Evolutionary conservation across 139 green algal genomes (phyloP).

Genomic region (Chlamydomonas incerta): DNA sequence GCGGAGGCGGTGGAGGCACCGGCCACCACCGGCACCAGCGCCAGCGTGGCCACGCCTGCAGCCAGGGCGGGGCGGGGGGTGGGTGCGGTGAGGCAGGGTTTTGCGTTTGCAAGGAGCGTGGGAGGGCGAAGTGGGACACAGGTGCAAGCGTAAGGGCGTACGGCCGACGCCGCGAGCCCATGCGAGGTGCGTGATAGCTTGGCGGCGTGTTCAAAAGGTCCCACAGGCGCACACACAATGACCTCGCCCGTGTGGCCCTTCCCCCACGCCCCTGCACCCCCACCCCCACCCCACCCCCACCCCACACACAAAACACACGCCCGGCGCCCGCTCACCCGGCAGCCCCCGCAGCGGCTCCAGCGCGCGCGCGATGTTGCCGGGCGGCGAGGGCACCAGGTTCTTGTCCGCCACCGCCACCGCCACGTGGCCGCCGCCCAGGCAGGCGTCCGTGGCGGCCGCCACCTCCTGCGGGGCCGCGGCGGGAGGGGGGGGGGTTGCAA

Average conservation of each 20-base stretch:
- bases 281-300: too few relatives aligned
- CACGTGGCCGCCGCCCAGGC: conserved; percentile 36
- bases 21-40: conserved; percentile 23
- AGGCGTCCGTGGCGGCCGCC: conserved; percentile 45
- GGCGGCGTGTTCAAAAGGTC: too few relatives aligned
- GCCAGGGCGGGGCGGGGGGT: background rate
- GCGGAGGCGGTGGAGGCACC: background rate
- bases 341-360: conserved; percentile 41
- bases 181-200: too few relatives aligned
- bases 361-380: conserved; percentile 45
- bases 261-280: too few relatives aligned
- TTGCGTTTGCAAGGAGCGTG: too few relatives aligned
- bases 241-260: too few relatives aligned
- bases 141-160: too few relatives aligned
- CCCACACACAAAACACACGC: background rate
- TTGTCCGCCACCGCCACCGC: conserved; percentile 69
- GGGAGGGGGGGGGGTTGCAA: background rate
- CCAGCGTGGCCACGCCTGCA: conserved; percentile 38
- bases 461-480: conserved; percentile 44
- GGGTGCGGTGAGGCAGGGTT: too few relatives aligned
- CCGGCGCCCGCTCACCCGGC: conserved; percentile 5
- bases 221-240: too few relatives aligned
- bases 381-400: conserved; percentile 62
- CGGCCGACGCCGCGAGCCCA: too few relatives aligned
- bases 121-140: too few relatives aligned